A percentile compares a stretch with the other conserved stretches of the same genome.
Evolutionary conservation across 2,329 filamentous ascomycete genomes (phyloP).

Genomic region (Hymenoscyphus linearis): DNA sequence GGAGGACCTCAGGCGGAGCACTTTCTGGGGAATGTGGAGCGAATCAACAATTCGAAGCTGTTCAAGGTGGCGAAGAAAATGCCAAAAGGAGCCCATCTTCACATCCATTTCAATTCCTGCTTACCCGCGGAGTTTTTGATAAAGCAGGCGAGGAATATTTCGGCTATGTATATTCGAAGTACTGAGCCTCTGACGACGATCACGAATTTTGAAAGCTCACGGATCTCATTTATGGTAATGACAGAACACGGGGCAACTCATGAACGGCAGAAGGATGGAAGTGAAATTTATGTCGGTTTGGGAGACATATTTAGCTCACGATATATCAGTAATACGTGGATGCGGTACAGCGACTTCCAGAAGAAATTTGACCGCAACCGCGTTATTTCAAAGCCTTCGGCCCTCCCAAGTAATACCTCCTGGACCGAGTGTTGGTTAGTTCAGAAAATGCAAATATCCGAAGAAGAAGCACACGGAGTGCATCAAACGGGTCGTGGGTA

Average conservation of each 20-base stretch:
- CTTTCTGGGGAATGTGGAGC: slow-evolving; percentile 49
- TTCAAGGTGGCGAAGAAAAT: slow-evolving; percentile 51
- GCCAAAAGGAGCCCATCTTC: slow-evolving; percentile 69
- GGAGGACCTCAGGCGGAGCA: slow-evolving; percentile 43
- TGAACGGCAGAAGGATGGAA: slow-evolving; percentile 18
- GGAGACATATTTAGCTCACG: slow-evolving; percentile 44
- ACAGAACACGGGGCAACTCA: slow-evolving; percentile 27
- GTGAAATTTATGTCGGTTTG: slow-evolving; percentile 21
- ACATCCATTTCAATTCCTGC: slow-evolving; percentile 76
- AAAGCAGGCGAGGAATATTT: slow-evolving; percentile 46
- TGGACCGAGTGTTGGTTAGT: slow-evolving; percentile 48
- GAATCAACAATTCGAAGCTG: slow-evolving; percentile 52
- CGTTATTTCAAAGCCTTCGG: slow-evolving; percentile 20
- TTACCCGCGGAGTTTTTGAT: slow-evolving; percentile 57
- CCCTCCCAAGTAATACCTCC: slow-evolving; percentile 19
- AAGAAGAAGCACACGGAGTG: slow-evolving; percentile 52
- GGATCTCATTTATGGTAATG: slow-evolving; percentile 32
- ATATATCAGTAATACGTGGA: slow-evolving; percentile 43
- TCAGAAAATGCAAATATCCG: slow-evolving; percentile 56
- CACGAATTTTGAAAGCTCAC: slow-evolving; percentile 19
- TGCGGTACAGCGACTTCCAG: slow-evolving; percentile 42
- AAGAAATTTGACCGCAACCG: slow-evolving; percentile 35
- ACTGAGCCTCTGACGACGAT: slow-evolving; percentile 41
- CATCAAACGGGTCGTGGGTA: slow-evolving; percentile 48
- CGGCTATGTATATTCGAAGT: slow-evolving; percentile 66